Evolutionary conservation across 1,284 basidiomycete genomes (phyloP).

Genomic region (Ustanciosporium gigantosporum): DNA sequence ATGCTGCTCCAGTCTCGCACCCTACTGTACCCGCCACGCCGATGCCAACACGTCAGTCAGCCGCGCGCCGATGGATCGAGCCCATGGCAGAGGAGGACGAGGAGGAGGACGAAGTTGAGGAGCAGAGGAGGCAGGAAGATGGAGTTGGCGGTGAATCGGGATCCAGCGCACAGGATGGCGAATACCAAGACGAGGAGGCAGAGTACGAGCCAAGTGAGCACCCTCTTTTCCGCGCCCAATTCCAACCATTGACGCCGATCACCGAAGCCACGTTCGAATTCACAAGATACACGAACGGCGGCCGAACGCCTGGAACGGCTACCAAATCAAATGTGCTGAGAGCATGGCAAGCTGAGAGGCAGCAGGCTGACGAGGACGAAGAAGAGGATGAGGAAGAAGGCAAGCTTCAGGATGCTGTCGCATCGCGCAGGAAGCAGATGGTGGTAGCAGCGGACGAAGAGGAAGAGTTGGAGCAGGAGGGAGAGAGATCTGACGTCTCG

Average conservation of each 20-base stretch:
- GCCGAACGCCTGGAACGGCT: slow-evolving; percentile 38
- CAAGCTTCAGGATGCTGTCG: not conserved
- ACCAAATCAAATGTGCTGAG: slow-evolving; percentile 9
- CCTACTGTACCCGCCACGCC: slow-evolving; percentile 26
- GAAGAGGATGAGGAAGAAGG: slow-evolving; percentile 8
- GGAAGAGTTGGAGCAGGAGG: too few relatives aligned
- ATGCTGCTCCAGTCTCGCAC: not conserved
- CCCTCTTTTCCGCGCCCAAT: slow-evolving; percentile 26
- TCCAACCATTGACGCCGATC: slow-evolving; percentile 53
- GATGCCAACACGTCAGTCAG: slow-evolving; percentile 28
- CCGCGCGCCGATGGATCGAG: slow-evolving; percentile 37
- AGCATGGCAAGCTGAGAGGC: too few relatives aligned
- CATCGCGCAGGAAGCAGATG: too few relatives aligned
- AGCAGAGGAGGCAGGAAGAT: slow-evolving; percentile 14
- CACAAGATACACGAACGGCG: slow-evolving; percentile 46
- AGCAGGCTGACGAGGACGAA: not conserved
- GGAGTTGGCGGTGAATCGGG: not conserved
- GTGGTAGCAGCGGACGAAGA: not conserved
- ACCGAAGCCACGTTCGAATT: slow-evolving; percentile 53
- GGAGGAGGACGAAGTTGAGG: slow-evolving; percentile 27
- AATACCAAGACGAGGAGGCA: slow-evolving; percentile 6
- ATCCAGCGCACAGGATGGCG: not conserved
- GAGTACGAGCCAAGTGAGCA: slow-evolving; percentile 14
- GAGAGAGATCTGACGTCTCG: slow-evolving; percentile 30
- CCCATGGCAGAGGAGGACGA: slow-evolving; percentile 41